Percentiles rank a stretch among this genome's conserved stretches.
These are phyloP conservation scores for Flaveria trinervia DNA, from an alignment of 129 eudicot genomes.

Conservation along the genomic window DNA sequence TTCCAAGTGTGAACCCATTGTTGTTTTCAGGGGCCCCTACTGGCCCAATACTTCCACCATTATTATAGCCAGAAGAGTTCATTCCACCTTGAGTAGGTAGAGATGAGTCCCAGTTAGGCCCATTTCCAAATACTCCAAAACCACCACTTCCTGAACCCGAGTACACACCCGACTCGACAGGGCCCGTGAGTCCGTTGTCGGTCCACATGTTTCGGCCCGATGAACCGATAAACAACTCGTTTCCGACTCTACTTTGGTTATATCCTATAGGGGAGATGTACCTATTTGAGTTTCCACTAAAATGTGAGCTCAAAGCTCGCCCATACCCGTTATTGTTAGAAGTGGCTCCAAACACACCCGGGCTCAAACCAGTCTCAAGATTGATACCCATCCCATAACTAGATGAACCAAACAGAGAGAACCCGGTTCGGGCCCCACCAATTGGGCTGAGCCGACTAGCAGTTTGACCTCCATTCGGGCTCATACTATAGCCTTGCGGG, in stretches of 20 bases:
- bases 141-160: conserved; percentile 65
- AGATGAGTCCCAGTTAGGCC: conserved; percentile 62
- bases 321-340: conserved; percentile 61
- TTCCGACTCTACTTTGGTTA: conserved; percentile 45
- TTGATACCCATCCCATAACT: conserved; percentile 71
- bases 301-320: conserved; percentile 56
- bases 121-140: conserved; percentile 68
- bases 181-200: conserved; percentile 51
- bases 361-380: conserved; percentile 59
- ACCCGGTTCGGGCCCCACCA: conserved; percentile 50
- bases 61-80: conserved; percentile 53
- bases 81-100: conserved; percentile 49
- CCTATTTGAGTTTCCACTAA: conserved; percentile 51
- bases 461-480: conserved; percentile 56
- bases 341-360: conserved; percentile 50
- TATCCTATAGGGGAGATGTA: conserved; percentile 67
- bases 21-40: conserved; percentile 51
- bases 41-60: conserved; percentile 49
- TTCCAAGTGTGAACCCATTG: conserved; percentile 56
- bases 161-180: conserved; percentile 50
- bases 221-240: conserved; percentile 57
- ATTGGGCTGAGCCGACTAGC: conserved; percentile 60
- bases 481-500: conserved; percentile 65
- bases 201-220: conserved; percentile 62
- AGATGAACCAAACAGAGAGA: conserved; percentile 68